Percentiles rank a stretch among this genome's conserved stretches.
phyloP scores from a whole-genome alignment of 345 rosid species.

The Capsella bursapastoris region DNA sequence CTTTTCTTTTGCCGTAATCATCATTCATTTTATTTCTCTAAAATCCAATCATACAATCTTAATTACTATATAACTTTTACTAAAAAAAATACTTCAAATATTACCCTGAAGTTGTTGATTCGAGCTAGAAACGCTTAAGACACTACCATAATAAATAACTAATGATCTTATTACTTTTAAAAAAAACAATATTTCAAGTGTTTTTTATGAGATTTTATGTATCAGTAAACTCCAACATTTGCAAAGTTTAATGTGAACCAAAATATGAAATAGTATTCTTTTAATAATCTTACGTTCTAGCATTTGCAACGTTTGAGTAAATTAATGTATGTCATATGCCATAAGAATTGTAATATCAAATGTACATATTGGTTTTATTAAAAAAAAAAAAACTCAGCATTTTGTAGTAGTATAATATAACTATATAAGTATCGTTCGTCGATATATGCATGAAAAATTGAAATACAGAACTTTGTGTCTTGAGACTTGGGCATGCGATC shows the following conservation, averaged over 20 bases:
- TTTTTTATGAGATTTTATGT: not conserved
- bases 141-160: too few species aligned
- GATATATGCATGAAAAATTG: conserved; percentile 31
- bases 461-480: conserved; percentile 32
- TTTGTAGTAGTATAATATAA: too few species aligned
- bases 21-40: conserved; percentile 19
- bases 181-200: not conserved
- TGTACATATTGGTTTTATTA: not conserved
- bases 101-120: too few species aligned
- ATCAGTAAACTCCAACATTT: not conserved
- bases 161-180: not conserved
- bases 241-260: not conserved
- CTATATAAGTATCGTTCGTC: not conserved
- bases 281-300: too few species aligned
- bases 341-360: not conserved
- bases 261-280: not conserved
- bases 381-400: not conserved
- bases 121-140: too few species aligned
- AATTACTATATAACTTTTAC: too few species aligned
- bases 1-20: conserved; percentile 17
- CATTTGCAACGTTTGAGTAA: too few species aligned
- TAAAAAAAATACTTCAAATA: too few species aligned
- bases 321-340: not conserved
- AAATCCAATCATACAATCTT: conserved; percentile 29
- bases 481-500: conserved; percentile 35